Base-by-base conservation (phyloP, 495 filamentous ascomycete genomes). In the Podospora comata region DNA sequence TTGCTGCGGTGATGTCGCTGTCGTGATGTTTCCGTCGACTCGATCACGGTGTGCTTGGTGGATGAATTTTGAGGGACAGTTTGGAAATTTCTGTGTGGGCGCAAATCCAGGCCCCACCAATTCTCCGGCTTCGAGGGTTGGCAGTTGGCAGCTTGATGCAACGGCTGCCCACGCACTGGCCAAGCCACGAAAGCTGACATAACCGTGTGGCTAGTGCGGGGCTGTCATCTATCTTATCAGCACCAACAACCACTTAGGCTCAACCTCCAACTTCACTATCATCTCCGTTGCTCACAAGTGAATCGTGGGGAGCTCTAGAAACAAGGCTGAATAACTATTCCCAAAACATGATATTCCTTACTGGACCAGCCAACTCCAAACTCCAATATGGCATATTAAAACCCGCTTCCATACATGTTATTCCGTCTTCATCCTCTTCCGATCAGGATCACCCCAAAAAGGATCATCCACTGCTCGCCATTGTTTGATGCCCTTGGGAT, bases 1-100 rank as follows among this genome's bases (percentile, higher is more conserved):
- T 86, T 84, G 79, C 86, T 85, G 84, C 79, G 85, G 84, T 84
- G 85, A 85, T 86, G 80, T 79, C 79, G 79, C 72, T 77, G 76
- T 83, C 79, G 81, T 82, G 81, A 74, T 78, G 76, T 78, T 73
- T 81, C 75, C 67, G 70, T 75, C 75, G 70, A 72, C 69, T 78
- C 81, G 78, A 75, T 81, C 79, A 78, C 78, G 78, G 75, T 75
- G 78, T 81, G 75, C 76, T 73, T 79, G 75, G 75, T 79, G 69
- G 77, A 74, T 78, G 79, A 78, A 79, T 81, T 83, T 83, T 80
- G 79, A 72, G 71, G 58, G 67, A 65, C 65, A 63, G 57, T 64
- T 74, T 71, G 66, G 68, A 76, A 78, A 78, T 78, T 77, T 80
- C 73, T 80, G 75, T 80, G 78, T 77, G 77, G 74, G 76, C 69